These are phyloP conservation scores for Malus asiatica DNA, from an alignment of 306 rosid genomes.

Conservation along the genomic window DNA sequence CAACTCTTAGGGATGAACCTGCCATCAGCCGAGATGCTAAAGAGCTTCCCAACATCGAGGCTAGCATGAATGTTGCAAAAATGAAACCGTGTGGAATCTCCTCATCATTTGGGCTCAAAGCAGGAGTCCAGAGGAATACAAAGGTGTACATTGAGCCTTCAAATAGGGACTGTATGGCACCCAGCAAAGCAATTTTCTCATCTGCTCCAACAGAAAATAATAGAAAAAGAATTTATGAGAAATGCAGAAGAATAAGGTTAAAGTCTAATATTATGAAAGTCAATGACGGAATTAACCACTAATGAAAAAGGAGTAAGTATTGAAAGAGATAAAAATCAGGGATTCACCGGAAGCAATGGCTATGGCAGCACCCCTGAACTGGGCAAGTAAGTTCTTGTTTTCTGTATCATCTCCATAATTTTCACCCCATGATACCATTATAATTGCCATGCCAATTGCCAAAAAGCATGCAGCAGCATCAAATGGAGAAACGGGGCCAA, in stretches of 20 bases:
- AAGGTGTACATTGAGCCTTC: slow-evolving; percentile 99
- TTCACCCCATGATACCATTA: slow-evolving; percentile 79
- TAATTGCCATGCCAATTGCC: slow-evolving; percentile 84
- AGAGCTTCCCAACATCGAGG: slow-evolving; percentile 98
- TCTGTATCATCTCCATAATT: slow-evolving; percentile 82
- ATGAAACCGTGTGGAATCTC: slow-evolving; percentile 98
- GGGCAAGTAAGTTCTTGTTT: slow-evolving; percentile 72
- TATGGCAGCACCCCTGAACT: slow-evolving; percentile 84
- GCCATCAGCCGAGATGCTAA: slow-evolving; percentile 89
- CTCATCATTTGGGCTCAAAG: slow-evolving; percentile 94
- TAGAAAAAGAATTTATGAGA: not conserved
- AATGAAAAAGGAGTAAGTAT: not conserved
- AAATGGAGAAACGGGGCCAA: slow-evolving; percentile 96
- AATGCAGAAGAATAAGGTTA: not conserved
- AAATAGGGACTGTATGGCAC: slow-evolving; percentile 96
- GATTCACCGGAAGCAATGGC: slow-evolving; percentile 88
- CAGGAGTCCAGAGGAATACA: slow-evolving; percentile 98
- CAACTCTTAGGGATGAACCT: slow-evolving; percentile 61
- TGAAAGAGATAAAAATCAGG: not conserved
- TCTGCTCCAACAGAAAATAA: slow-evolving; percentile 21
- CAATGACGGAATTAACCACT: too few relatives aligned
- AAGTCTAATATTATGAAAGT: not conserved
- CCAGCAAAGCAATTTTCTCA: slow-evolving; percentile 90
- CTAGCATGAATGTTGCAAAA: slow-evolving; percentile 94
- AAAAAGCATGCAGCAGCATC: slow-evolving; percentile 97